Conservation (phyloP, 208 protist species). For the Trichomonas tenax region DNA sequence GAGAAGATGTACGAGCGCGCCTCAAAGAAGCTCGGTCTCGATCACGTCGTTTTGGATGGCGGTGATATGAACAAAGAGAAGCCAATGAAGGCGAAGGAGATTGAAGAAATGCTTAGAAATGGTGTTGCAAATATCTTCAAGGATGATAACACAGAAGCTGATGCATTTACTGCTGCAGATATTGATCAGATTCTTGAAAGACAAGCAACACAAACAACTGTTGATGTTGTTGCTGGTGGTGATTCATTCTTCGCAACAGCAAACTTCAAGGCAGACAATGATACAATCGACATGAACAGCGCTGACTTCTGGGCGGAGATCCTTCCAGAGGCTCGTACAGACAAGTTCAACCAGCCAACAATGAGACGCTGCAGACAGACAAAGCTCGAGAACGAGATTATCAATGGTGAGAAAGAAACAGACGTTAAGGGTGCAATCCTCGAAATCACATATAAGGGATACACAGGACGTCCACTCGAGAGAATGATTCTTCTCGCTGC, state of each 20-base stretch:
- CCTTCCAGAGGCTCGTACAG: background rate
- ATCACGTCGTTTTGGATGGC: constrained; percentile 51
- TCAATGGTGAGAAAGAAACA: background rate
- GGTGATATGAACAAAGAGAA: background rate
- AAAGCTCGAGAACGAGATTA: background rate
- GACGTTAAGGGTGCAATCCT: background rate
- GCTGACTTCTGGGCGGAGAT: background rate
- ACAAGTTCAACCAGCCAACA: background rate
- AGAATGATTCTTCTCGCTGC: background rate
- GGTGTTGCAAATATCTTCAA: background rate
- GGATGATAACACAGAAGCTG: background rate
- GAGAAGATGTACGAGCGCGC: constrained; percentile 65
- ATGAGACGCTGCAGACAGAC: background rate
- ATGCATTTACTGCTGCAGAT: background rate
- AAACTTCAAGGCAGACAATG: background rate
- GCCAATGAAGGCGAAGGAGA: background rate
- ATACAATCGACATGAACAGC: background rate
- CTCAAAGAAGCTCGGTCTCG: constrained; percentile 63
- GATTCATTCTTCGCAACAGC: background rate
- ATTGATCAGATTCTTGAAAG: background rate
- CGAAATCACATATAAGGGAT: background rate
- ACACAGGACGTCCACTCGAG: background rate
- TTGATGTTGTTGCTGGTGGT: background rate
- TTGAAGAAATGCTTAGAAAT: constrained; percentile 6
- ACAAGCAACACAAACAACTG: background rate